These are phyloP conservation scores for Tetrapyrgos nigripes DNA, from an alignment of 1,284 basidiomycete genomes.

Conservation along the genomic window DNA sequence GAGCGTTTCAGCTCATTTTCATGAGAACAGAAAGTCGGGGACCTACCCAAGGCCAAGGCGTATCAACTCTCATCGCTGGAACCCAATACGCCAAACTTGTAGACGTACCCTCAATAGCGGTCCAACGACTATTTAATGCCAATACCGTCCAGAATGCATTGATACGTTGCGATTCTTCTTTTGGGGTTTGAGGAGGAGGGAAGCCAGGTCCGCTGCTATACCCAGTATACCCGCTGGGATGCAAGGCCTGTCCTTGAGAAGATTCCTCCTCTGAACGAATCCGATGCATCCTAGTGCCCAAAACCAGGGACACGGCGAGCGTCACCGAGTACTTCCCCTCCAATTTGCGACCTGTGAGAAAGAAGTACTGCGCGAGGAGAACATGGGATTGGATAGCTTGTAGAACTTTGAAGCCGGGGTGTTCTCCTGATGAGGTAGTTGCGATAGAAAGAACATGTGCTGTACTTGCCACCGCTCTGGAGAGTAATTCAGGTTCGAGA, in stretches of 20 bases:
- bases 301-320: slow-evolving; percentile 14
- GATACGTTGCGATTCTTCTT: slow-evolving; percentile 14
- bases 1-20: slow-evolving; percentile 19
- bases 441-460: slow-evolving; percentile 29
- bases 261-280: slow-evolving; percentile 5
- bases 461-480: not conserved
- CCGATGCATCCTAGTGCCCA: slow-evolving; percentile 16
- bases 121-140: slow-evolving; percentile 16
- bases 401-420: slow-evolving; percentile 17
- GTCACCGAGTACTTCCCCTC: slow-evolving; percentile 15
- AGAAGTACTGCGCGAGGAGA: slow-evolving; percentile 17
- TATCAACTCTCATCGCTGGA: slow-evolving; percentile 14
- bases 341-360: not conserved
- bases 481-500: not conserved
- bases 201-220: not conserved
- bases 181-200: not conserved
- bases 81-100: slow-evolving; percentile 16
- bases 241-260: too few relatives aligned
- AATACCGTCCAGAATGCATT: slow-evolving; percentile 21
- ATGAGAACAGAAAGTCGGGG: slow-evolving; percentile 12
- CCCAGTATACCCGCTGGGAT: not conserved
- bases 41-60: slow-evolving; percentile 18
- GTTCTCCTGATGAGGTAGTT: slow-evolving; percentile 28
- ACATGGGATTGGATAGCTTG: slow-evolving; percentile 17
- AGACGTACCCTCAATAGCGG: slow-evolving; percentile 8